Evolutionary conservation across 257 asterid genomes (phyloP), one percentile per base, ranked within the genome.

Genomic region (Solanum boliviense): DNA sequence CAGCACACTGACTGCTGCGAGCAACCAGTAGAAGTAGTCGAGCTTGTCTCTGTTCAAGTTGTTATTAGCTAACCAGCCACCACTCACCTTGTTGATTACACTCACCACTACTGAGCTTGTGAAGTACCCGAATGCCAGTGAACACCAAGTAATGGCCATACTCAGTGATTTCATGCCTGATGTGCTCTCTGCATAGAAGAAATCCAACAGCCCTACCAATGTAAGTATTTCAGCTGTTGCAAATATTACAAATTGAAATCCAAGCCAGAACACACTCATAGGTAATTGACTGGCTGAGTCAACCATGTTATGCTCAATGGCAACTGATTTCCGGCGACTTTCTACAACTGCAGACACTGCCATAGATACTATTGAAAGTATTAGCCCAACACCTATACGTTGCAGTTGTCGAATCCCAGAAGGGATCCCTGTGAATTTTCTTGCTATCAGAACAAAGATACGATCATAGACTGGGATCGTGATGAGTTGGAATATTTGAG

Each of bases 101-200:
- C 89, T 89, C 90, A 94, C 98, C 31, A 90, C 94, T 73, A 94
- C 92, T n/a, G 98, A 86, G 92, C 98, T 95, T 70, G 91, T 89
- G 89, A 88, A 94, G 89, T 94, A 94, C 5, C 97, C 96, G 34
- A 95, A 92, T 3, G 95, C 95, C 81, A 92, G 44, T 35, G 98
- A 94, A 86, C 94, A 92, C 98, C 97, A 94, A 1, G 94, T 89
- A 82, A 95, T 91, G 46, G 96, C 93, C 3, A 94, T 91, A 86
- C 97, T 84, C 6, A 93, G 81, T 0, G 98, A 94, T 90, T 95
- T 94, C 98, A 93, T 93, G 46, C 94, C 94, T 1, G 85, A 73
- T 7, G 98, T 93, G 90, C 95, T 95, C 93, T 94, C 95, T 0
- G 92, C 92, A 7, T 95, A 92, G 91, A 94, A 95, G 91, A 95